These are phyloP conservation scores for Cordyceps javanica DNA, from an alignment of 2,329 filamentous ascomycete genomes.

Conservation along the genomic window DNA sequence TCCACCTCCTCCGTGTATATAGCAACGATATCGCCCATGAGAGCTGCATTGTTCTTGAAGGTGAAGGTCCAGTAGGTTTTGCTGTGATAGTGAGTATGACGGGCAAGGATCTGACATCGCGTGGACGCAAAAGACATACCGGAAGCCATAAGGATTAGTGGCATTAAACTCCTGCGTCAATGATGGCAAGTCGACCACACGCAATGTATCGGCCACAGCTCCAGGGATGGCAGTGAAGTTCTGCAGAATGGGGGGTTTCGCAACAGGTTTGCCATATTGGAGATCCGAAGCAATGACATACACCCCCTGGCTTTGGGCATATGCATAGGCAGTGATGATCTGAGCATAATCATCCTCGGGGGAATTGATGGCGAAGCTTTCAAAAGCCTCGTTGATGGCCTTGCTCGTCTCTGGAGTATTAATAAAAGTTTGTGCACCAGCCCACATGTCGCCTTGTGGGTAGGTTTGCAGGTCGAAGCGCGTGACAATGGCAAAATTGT, in stretches of 20 bases:
- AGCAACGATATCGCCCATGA: slow-evolving; percentile 20
- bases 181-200: slow-evolving; percentile 15
- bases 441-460: slow-evolving; percentile 32
- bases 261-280: slow-evolving; percentile 16
- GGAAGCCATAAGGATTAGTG: slow-evolving; percentile 20
- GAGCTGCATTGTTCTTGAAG: slow-evolving; percentile 13
- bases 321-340: slow-evolving; percentile 19
- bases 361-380: slow-evolving; percentile 17
- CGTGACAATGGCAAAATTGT: slow-evolving; percentile 51
- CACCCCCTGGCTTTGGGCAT: slow-evolving; percentile 14
- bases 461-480: slow-evolving; percentile 39
- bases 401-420: slow-evolving; percentile 20
- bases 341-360: slow-evolving; percentile 19
- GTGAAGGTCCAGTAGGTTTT: slow-evolving; percentile 21
- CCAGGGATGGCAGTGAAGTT: slow-evolving; percentile 19
- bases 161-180: slow-evolving; percentile 19
- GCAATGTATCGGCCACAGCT: slow-evolving; percentile 16
- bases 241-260: slow-evolving; percentile 16
- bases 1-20: slow-evolving; percentile 21
- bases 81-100: slow-evolving; percentile 4
- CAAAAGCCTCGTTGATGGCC: slow-evolving; percentile 19
- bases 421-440: slow-evolving; percentile 26
- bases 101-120: not conserved
- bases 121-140: slow-evolving; percentile 11
- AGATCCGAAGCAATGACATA: slow-evolving; percentile 19